Base-by-base conservation (phyloP, 306 rosid species). In the Senna tora region DNA sequence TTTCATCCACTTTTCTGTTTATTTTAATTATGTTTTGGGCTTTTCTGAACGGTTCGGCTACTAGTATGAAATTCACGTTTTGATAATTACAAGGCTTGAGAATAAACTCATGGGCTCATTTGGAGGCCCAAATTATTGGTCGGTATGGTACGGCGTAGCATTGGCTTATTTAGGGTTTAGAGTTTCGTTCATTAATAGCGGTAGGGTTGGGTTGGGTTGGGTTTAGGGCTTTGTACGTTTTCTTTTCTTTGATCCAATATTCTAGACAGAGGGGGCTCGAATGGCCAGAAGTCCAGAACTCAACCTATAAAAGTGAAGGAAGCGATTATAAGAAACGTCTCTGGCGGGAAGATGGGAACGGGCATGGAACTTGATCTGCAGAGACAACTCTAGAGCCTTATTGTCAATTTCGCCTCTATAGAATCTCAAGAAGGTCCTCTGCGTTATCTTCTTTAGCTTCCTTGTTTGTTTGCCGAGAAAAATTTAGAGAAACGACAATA, bases 351-450 rank as follows among this genome's bases (percentile, higher is more conserved):
- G 30, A n/a, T 25, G 2, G 30, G 30, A 25, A 25, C 30, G 30
- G 30, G 1, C 30, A 25, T 82, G 79, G 92, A 74, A 83, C 75
- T 47, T n/a, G 92, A 90, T 45, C 8, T 84, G 17, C 81, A 85
- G 86, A 90, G 80, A 67, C 88, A 81, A 33, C 78, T 93, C 55
- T 43, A 84, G 25, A 70, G 80, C 58, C 76, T 89, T 25, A 86
- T 93, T 33, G 88, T 82, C 77, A 84, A 83, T 75, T 81, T 84
- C 62, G 89, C 87, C 34, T 57, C 92, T 9, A 92, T 89, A 75
- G 84, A 82, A 73, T 75, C 83, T 43, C 89, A 86, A 77, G 93
- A 91, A 83, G 97, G 98, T 93, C 73, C 43, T 14, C 13, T 56
- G 4, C 57, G 5, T 21, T 22, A 16, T 54, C 61, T 4, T 7